Percentiles rank a stretch among this genome's conserved stretches.
Conservation (phyloP, 768 basidiomycete genomes). For the Mycena albidolilacea region DNA sequence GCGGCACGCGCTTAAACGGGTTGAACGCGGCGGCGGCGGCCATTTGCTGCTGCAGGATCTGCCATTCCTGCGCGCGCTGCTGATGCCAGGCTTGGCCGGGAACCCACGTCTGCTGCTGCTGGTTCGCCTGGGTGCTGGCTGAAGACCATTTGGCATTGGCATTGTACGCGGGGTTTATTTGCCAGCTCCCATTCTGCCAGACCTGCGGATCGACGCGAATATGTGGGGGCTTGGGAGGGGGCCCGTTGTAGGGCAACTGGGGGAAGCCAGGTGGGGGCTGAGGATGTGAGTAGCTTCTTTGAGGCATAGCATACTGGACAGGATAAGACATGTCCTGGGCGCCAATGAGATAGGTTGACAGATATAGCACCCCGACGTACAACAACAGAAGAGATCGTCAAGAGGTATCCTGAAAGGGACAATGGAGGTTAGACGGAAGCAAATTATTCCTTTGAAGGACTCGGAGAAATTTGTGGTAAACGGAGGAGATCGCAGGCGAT, state of each 20-base stretch:
- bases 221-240: constrained; percentile 36
- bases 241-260: constrained; percentile 37
- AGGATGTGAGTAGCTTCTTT: constrained; percentile 31
- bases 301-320: constrained; percentile 30
- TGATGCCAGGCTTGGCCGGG: constrained; percentile 58
- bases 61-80: constrained; percentile 45
- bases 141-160: constrained; percentile 43
- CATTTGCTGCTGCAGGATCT: constrained; percentile 45
- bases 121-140: constrained; percentile 43
- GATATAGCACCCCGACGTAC: constrained; percentile 25
- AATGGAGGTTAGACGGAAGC: constrained; percentile 30
- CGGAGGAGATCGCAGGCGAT: constrained; percentile 23
- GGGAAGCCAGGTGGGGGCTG: constrained; percentile 36
- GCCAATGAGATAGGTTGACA: constrained; percentile 17
- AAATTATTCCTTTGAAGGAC: constrained; percentile 9
- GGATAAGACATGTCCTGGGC: constrained; percentile 30
- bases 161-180: constrained; percentile 58
- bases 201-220: constrained; percentile 37
- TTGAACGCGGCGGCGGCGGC: constrained; percentile 55
- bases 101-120: constrained; percentile 49
- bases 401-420: constrained; percentile 32
- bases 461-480: neutral
- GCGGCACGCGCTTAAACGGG: constrained; percentile 77
- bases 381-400: constrained; percentile 27
- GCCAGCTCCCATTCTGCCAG: constrained; percentile 39